Evolutionary conservation across 768 basidiomycete species (phyloP), one percentile per base, ranked within the genome.

Genomic region (Lactarius vividus): DNA sequence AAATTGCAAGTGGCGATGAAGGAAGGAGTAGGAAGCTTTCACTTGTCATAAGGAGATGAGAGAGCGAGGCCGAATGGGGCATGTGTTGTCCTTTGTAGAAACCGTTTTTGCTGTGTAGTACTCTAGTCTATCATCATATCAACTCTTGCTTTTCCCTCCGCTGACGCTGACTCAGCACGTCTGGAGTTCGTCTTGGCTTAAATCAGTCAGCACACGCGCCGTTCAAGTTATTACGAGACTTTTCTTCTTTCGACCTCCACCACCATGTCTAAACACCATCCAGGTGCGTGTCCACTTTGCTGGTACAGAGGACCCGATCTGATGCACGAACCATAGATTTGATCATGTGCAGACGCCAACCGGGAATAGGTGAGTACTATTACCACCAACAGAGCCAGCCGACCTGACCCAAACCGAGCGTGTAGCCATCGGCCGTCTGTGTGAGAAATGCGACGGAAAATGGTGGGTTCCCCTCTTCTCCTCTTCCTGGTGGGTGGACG

Each of bases 371-470:
- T 93, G 71, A 70, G 87, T 58, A 10, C 42, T 37, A 33, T 15
- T 23, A n/a, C 15, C 37, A 23, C 20, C 33, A 28, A 28, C 10
- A 9, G 8, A 39, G 35, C 42, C 54, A 28, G 37, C 15, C 1
- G 15, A 20, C 67, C 67, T 69, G 23, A 73, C 59, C 35, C 37
- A 44, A 29, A 3, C 10, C 49, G 2, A 18, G 4, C 15, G 3
- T 63, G 26, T 54, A 97, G 97, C 97, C 56, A 97, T 98, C 72
- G 97, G 97, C 49, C 91, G 97, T 72, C 84, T 98, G 59, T 99
- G 97, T 77, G 97, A 99, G 79, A 98, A 98, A 77, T 98, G 96
- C 74, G 97, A 99, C 75, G 97, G 97, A 59, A 98, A 98, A 88
- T 99, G 97, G 96, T 35, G 35, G 8, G 31, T 31, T 31, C n/a